Conservation (phyloP, 352 stramenopile genomes). For the Phytophthora pini region DNA sequence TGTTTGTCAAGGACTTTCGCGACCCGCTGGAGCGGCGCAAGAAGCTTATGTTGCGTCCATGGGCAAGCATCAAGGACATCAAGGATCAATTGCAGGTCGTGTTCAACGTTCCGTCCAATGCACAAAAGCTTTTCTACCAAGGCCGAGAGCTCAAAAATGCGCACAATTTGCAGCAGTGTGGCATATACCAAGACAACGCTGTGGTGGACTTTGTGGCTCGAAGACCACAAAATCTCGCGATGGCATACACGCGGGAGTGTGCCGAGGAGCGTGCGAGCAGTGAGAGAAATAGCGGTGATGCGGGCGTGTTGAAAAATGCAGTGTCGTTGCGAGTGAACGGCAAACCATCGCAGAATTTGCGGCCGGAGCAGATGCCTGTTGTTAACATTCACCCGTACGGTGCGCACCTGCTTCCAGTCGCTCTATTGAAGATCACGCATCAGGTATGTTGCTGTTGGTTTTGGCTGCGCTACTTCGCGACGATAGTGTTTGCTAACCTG, state of each 20-base stretch:
- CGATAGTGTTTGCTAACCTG: background rate
- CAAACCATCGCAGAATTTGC: conserved; percentile 44
- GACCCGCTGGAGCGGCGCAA: conserved; percentile 83
- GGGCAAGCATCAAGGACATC: conserved; percentile 86
- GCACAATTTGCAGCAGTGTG: conserved; percentile 84
- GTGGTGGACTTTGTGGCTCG: conserved; percentile 81
- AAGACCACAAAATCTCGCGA: conserved; percentile 59
- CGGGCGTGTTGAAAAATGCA: conserved; percentile 16
- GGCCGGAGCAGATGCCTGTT: conserved; percentile 60
- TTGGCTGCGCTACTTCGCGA: background rate
- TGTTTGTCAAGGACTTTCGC: conserved; percentile 84
- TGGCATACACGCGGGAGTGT: conserved; percentile 46
- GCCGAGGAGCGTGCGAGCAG: conserved; percentile 12
- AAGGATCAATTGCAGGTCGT: conserved; percentile 88
- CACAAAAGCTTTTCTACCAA: conserved; percentile 86
- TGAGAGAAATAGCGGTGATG: conserved; percentile 18
- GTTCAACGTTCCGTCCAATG: conserved; percentile 79
- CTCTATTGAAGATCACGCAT: conserved; percentile 87
- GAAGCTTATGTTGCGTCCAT: conserved; percentile 81
- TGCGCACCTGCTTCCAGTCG: conserved; percentile 71
- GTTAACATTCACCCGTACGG: conserved; percentile 85
- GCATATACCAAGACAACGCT: conserved; percentile 84
- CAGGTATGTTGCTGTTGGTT: conserved; percentile 40
- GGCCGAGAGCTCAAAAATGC: conserved; percentile 84
- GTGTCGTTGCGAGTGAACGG: conserved; percentile 15